Percentiles rank a stretch among this genome's conserved stretches.
These are phyloP conservation scores for Clitopilus passeckerianus DNA, from an alignment of 768 basidiomycete species.

Conservation along the genomic window DNA sequence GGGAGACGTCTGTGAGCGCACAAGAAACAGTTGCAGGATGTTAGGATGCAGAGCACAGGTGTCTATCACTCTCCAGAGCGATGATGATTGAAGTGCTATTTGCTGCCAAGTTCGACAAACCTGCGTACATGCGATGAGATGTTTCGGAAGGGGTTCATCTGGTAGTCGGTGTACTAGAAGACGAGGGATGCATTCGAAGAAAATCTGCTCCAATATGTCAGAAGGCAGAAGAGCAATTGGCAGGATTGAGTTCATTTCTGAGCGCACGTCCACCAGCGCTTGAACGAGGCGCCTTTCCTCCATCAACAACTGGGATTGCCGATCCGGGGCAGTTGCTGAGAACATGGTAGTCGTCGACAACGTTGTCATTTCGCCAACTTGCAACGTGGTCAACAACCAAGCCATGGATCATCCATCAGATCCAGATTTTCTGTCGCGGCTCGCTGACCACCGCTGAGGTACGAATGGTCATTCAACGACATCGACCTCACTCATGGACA, in stretches of 20 bases:
- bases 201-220: slow-evolving; percentile 36
- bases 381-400: too few species aligned
- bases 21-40: slow-evolving; percentile 21
- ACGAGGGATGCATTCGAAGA: slow-evolving; percentile 30
- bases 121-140: slow-evolving; percentile 33
- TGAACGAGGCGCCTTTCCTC: slow-evolving; percentile 21
- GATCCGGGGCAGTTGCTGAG: neutral
- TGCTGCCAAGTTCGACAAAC: slow-evolving; percentile 33
- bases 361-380: too few species aligned
- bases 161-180: slow-evolving; percentile 18
- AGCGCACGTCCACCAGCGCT: slow-evolving; percentile 20
- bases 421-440: too few species aligned
- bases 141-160: slow-evolving; percentile 9
- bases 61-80: slow-evolving; percentile 36
- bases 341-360: neutral
- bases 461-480: too few species aligned
- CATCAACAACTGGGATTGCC: neutral
- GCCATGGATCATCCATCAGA: too few species aligned
- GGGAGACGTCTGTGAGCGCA: slow-evolving; percentile 27
- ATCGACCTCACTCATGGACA: too few species aligned
- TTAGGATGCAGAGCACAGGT: slow-evolving; percentile 26
- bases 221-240: slow-evolving; percentile 29
- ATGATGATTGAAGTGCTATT: slow-evolving; percentile 25
- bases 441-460: too few species aligned
- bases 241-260: slow-evolving; percentile 20